Base-by-base conservation (phyloP, 768 basidiomycete species). In the Trametes coccinea region DNA sequence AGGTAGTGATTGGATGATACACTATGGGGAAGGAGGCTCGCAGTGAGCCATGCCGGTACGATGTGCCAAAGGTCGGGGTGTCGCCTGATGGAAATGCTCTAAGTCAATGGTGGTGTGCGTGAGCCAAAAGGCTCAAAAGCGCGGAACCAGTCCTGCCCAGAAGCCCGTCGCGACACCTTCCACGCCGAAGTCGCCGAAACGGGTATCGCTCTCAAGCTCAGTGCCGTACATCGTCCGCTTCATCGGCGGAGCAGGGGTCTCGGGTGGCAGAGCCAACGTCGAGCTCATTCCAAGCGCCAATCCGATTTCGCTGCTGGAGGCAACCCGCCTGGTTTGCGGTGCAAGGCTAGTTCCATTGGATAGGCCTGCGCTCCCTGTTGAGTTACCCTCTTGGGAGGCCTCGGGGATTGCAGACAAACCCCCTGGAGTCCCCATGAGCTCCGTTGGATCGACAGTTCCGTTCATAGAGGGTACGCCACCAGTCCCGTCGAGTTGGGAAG, bases 141-240 rank as follows among this genome's bases (percentile, higher is more conserved):
- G 64, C 57, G 56, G 67, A 50, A 46, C 58, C 22, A 52, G 44
- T 30, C 79, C 78, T 0, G 82, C 72, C 88, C 90, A 91, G 69
- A 87, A 90, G 5, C 83, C 82, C 50, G 81, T 82, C n/a, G 87
- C 87, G 59, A 91, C 84, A 11, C 90, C 87, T 69, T 90, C 87
- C 29, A 90, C 78, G 41, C 90, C 90, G 70, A 92, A 92, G 74
- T 92, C 90, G 5, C 90, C 90, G 70, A 93, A 93, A 53, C 90
- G 83, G n/a, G 87, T 87, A 69, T 92, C 90, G 34, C 77, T 78
- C n/a, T 90, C 90, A 45, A 91, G 74, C 73, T 92, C 90, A 0
- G 90, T 92, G 7, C 90, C 90, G 71, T 91, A 92, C 86, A 92
- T 89, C 5, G 90, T 92, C 61, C 85, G 82, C 69, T 82, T 84